phyloP scores from a whole-genome alignment of 1,139 yeast genomes.

The Kodamaea plutei region DNA sequence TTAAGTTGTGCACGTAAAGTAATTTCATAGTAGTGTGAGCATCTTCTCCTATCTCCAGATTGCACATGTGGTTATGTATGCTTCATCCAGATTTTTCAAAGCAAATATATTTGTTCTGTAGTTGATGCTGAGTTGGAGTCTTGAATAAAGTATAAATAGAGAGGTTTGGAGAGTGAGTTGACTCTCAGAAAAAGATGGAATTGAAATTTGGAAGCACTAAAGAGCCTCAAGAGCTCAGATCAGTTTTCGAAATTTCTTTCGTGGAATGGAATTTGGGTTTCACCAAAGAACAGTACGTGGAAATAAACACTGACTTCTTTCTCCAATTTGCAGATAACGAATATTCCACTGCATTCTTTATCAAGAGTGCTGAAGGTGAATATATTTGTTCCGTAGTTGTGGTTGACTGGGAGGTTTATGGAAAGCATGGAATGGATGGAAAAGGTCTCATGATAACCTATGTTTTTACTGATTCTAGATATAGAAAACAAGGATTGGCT shows the following conservation, averaged over 20 bases:
- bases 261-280: slow-evolving; percentile 24
- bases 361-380: background rate
- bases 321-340: slow-evolving; percentile 12
- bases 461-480: too few species aligned
- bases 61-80: background rate
- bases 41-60: background rate
- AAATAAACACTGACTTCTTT: slow-evolving; percentile 15
- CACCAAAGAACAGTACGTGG: slow-evolving; percentile 26
- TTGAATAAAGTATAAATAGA: background rate
- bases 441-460: too few species aligned
- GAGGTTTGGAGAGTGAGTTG: background rate
- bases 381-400: too few species aligned
- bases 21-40: too few species aligned
- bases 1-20: too few species aligned
- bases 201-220: slow-evolving; percentile 19
- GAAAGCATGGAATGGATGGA: too few species aligned
- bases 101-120: too few species aligned
- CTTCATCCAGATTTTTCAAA: background rate
- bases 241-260: slow-evolving; percentile 25
- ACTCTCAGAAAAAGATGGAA: background rate
- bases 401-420: too few species aligned
- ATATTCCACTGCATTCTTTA: slow-evolving; percentile 17
- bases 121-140: too few species aligned
- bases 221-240: slow-evolving; percentile 24
- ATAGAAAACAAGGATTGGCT: too few species aligned